phyloP scores from a whole-genome alignment of 805 yeast species.

The Pichia phayaonensis region DNA sequence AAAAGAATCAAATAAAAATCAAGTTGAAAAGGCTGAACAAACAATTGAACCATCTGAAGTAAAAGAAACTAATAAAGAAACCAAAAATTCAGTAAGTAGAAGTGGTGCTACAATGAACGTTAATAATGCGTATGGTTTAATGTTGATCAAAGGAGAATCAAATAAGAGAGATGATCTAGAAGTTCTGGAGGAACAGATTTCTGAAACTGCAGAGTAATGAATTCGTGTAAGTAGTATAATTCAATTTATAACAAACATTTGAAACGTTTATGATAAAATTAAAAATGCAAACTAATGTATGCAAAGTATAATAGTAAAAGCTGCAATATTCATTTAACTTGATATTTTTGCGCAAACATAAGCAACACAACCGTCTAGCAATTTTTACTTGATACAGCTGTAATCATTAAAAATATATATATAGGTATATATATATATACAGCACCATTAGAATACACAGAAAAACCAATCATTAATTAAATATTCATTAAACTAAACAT shows the following conservation, averaged over 20 bases:
- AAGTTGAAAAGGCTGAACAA: neutral
- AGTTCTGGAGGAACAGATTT: conserved; percentile 5
- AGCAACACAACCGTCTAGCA: too few relatives aligned
- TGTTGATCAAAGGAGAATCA: conserved; percentile 3
- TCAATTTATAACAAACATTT: neutral
- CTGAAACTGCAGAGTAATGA: conserved; percentile 6
- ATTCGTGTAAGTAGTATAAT: neutral
- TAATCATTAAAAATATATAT: too few relatives aligned
- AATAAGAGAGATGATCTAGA: neutral
- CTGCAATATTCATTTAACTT: too few relatives aligned
- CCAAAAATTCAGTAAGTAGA: neutral
- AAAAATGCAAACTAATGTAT: too few relatives aligned
- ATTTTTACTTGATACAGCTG: too few relatives aligned
- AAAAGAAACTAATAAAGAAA: neutral
- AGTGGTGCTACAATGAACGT: conserved; percentile 3
- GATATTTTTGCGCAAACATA: too few relatives aligned
- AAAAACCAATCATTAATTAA: neutral
- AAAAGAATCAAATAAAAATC: too few relatives aligned
- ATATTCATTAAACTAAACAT: neutral
- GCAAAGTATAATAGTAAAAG: too few relatives aligned
- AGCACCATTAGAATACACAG: neutral
- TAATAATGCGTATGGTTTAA: conserved; percentile 10
- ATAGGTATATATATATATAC: neutral
- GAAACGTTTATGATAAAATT: neutral
- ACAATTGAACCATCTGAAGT: neutral